Conservation (phyloP, 2,329 filamentous ascomycete genomes). For the Hymenoscyphus fructigenus region DNA sequence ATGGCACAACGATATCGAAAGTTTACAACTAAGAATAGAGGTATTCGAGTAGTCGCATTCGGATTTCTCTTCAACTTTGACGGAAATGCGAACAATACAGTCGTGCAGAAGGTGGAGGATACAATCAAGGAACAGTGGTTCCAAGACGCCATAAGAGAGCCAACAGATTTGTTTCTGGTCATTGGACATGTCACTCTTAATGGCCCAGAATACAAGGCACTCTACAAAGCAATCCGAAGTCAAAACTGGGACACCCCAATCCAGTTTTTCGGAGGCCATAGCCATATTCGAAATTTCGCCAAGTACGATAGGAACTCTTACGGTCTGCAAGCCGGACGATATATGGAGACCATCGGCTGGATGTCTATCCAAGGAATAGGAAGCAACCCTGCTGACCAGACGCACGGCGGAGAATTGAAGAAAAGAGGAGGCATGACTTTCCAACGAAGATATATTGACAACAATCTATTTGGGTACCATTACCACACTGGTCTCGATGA, state of each 20-base stretch:
- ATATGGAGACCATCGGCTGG: slow-evolving; percentile 94
- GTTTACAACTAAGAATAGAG: slow-evolving; percentile 88
- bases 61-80: slow-evolving; percentile 96
- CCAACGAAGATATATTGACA: slow-evolving; percentile 84
- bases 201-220: slow-evolving; percentile 73
- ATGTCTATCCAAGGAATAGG: slow-evolving; percentile 71
- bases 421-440: slow-evolving; percentile 55
- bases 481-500: slow-evolving; percentile 75
- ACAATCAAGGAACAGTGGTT: slow-evolving; percentile 88
- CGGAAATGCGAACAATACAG: slow-evolving; percentile 85
- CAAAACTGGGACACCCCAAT: slow-evolving; percentile 81
- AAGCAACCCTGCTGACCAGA: slow-evolving; percentile 32
- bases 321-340: slow-evolving; percentile 82
- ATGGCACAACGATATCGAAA: slow-evolving; percentile 82
- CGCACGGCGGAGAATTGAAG: slow-evolving; percentile 31
- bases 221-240: slow-evolving; percentile 76
- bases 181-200: slow-evolving; percentile 81
- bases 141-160: slow-evolving; percentile 76
- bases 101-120: slow-evolving; percentile 76
- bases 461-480: slow-evolving; percentile 81
- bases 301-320: slow-evolving; percentile 76
- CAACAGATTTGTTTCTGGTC: slow-evolving; percentile 84
- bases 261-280: slow-evolving; percentile 88
- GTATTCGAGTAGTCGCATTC: slow-evolving; percentile 80
- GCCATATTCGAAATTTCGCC: slow-evolving; percentile 81